Evolutionary conservation across 78 protist species (phyloP).

Genomic region (Diacronema lutheri): DNA sequence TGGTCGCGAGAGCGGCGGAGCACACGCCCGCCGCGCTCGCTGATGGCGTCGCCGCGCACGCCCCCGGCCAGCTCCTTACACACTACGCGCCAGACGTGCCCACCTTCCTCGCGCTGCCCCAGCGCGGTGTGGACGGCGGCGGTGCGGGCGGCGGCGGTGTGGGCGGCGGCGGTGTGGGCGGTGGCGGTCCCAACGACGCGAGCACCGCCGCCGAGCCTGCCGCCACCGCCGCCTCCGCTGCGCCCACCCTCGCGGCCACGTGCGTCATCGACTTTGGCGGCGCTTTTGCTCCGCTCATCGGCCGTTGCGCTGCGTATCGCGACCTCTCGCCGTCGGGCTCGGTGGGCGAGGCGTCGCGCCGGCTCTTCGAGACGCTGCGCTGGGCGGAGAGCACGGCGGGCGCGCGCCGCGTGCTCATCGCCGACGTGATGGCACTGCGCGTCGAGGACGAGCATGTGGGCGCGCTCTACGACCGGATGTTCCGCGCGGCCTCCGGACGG

Average conservation of each 20-base stretch:
- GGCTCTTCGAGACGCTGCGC: neutral
- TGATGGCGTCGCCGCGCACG: neutral
- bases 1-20: neutral
- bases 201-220: too few species aligned
- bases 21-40: neutral
- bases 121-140: neutral
- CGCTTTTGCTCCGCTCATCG: neutral
- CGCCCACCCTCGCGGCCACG: neutral
- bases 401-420: neutral
- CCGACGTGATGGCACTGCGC: neutral
- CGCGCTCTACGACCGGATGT: neutral
- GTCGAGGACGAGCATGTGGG: neutral
- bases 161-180: too few species aligned
- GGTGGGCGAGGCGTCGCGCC: neutral
- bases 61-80: conserved; percentile 47
- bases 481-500: neutral
- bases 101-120: conserved; percentile 10
- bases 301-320: neutral
- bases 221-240: too few species aligned
- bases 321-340: neutral
- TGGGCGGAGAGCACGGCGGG: neutral
- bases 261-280: conserved; percentile 12
- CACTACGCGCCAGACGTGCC: conserved; percentile 63
- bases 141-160: neutral
- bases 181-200: too few species aligned